A percentile compares a stretch with the other conserved stretches of the same genome.
These are phyloP conservation scores for Fusarium sp. DNA, from an alignment of 2,329 filamentous ascomycete genomes.

Conservation along the genomic window DNA sequence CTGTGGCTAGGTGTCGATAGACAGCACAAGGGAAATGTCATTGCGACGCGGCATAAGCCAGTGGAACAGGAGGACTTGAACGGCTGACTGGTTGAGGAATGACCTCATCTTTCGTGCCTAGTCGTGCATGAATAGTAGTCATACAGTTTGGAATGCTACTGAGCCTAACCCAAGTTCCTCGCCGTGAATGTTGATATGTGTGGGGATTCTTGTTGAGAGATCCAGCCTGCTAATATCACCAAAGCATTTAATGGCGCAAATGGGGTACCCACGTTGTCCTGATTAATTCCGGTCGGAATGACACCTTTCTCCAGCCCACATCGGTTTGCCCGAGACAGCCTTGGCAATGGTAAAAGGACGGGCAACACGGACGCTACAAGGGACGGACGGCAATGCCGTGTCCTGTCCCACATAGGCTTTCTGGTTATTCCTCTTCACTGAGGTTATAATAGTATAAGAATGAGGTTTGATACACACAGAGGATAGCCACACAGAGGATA, in stretches of 20 bases:
- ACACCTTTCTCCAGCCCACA: not conserved
- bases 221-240: not conserved
- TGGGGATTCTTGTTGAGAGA: not conserved
- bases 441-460: not conserved
- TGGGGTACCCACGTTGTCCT: not conserved
- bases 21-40: conserved; percentile 23
- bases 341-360: not conserved
- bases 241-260: not conserved
- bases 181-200: not conserved
- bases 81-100: not conserved
- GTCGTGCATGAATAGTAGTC: not conserved
- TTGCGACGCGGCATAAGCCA: conserved; percentile 15
- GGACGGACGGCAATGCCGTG: not conserved
- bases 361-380: not conserved
- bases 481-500: not conserved
- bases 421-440: not conserved
- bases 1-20: conserved; percentile 48
- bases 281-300: not conserved
- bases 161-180: not conserved
- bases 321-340: not conserved
- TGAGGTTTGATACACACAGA: not conserved
- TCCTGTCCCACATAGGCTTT: not conserved
- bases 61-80: not conserved
- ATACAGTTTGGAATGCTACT: not conserved
- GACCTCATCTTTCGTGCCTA: not conserved